A percentile compares a stretch with the other conserved stretches of the same genome.
phyloP scores from a whole-genome alignment of 2,329 filamentous ascomycete species.

The Botrytis hyacinthi region DNA sequence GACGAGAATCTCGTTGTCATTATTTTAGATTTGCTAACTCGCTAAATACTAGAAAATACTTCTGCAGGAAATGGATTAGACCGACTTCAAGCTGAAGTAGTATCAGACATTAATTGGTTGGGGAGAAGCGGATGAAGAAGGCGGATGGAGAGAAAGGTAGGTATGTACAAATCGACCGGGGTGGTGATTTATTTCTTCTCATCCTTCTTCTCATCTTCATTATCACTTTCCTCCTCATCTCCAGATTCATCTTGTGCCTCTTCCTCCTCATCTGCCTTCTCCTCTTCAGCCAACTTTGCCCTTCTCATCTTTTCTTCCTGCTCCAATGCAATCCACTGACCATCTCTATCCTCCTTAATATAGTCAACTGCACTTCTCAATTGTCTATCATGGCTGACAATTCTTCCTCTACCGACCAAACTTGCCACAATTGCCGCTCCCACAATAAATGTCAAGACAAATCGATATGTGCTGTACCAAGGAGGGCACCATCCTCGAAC shows the following conservation, averaged over 20 bases:
- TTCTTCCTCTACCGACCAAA: constrained; percentile 76
- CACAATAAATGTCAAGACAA: constrained; percentile 87
- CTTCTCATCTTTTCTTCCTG: constrained; percentile 35
- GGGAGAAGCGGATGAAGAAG: neutral
- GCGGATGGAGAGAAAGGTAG: neutral
- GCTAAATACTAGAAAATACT: neutral
- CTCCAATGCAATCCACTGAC: constrained; percentile 36
- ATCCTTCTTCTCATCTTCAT: constrained; percentile 34
- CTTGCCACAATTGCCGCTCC: constrained; percentile 78
- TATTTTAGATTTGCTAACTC: neutral
- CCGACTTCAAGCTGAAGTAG: neutral
- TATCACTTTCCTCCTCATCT: constrained; percentile 43
- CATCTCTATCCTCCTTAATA: constrained; percentile 33
- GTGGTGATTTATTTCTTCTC: constrained; percentile 20
- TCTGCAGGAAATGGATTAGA: neutral
- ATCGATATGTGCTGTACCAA: constrained; percentile 90
- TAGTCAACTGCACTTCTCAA: constrained; percentile 36
- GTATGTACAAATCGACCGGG: neutral
- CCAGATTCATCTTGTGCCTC: constrained; percentile 24
- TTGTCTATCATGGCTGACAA: constrained; percentile 32
- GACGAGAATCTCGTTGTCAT: neutral
- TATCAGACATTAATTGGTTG: neutral
- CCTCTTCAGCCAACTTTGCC: constrained; percentile 23
- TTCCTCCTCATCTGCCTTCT: constrained; percentile 25
- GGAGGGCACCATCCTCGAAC: constrained; percentile 73